Evolutionary conservation across 257 asterid genomes (phyloP), one percentile per base, ranked within the genome.

Genomic region (Petunia axillaris): DNA sequence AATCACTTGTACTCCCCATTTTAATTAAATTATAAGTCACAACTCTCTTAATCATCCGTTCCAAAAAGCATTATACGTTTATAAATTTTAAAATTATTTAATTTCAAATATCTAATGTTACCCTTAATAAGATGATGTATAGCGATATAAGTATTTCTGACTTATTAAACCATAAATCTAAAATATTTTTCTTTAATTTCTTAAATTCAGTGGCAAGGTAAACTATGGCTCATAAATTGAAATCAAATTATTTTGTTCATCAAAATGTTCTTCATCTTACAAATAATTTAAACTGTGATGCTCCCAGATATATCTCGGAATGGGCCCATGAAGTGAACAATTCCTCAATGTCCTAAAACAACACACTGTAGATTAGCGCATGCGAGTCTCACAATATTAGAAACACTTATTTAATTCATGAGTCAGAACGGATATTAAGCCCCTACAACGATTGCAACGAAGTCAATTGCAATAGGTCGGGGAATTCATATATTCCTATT

Each of bases 321-420:
- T 76, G 38, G 35, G 16, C 76, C 81, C 84, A 35, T 25, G 14
- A 41, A 82, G 71, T 65, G 78, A 64, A 58, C 84, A 82, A 64
- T 76, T 82, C 78, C 84, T 76, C 73, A 82, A 55, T 57, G 63
- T 64, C 84, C 84, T 82, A 40, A 38, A 43, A 76, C 53, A 53
- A 4, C 67, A 15, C 25, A 59, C 16, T 16, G 41, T n/a, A 41
- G 4, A 16, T 25, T 15, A 25, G 25, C 15, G 46, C 0, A 55
- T 37, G 67, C 6, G 13, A 64, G 2, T 64, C 38, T 3, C 75
- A 40, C 35, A 66, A 14, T 52, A 40, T 40, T 36, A 66, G 37
- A 66, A 66, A 66, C 53, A 40, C 35, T 40, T 4, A 6, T 66
- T 66, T 41, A 66, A 15, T 66, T 66, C 75, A 66, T 15, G 46